These are phyloP conservation scores for Mycena sp. DNA, from an alignment of 1,284 basidiomycete genomes.

Conservation along the genomic window DNA sequence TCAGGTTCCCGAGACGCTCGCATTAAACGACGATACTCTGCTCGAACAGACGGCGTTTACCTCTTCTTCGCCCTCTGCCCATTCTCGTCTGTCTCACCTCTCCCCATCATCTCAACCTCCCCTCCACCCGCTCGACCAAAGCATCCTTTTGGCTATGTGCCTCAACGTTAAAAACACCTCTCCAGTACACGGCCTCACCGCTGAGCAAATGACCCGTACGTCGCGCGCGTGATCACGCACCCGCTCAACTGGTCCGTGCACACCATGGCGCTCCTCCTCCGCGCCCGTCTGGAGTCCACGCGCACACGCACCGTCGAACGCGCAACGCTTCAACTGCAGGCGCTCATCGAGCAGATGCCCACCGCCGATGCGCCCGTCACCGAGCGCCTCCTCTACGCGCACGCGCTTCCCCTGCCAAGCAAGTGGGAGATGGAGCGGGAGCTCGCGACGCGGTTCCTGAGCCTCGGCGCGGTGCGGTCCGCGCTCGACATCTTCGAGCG, in stretches of 20 bases:
- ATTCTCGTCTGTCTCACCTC: conserved; percentile 66
- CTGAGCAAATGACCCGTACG: conserved; percentile 93
- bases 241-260: conserved; percentile 94
- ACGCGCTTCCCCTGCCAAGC: conserved; percentile 83
- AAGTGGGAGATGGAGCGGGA: conserved; percentile 94
- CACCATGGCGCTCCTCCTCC: conserved; percentile 92
- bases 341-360: conserved; percentile 95
- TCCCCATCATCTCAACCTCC: conserved; percentile 88
- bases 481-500: conserved; percentile 93
- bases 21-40: conserved; percentile 95
- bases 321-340: conserved; percentile 89
- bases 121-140: conserved; percentile 91
- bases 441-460: conserved; percentile 83
- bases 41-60: conserved; percentile 94
- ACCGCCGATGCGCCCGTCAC: conserved; percentile 76
- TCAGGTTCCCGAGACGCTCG: conserved; percentile 79
- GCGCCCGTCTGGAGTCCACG: conserved; percentile 86
- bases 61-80: conserved; percentile 50
- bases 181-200: conserved; percentile 86
- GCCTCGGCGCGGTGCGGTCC: conserved; percentile 86
- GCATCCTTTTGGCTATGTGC: conserved; percentile 88
- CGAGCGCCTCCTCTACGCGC: conserved; percentile 84
- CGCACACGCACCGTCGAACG: conserved; percentile 93
- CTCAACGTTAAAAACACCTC: conserved; percentile 91
- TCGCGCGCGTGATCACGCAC: conserved; percentile 86